Base-by-base conservation (phyloP, 208 protist genomes). In the Trypanosoma conorhini region DNA sequence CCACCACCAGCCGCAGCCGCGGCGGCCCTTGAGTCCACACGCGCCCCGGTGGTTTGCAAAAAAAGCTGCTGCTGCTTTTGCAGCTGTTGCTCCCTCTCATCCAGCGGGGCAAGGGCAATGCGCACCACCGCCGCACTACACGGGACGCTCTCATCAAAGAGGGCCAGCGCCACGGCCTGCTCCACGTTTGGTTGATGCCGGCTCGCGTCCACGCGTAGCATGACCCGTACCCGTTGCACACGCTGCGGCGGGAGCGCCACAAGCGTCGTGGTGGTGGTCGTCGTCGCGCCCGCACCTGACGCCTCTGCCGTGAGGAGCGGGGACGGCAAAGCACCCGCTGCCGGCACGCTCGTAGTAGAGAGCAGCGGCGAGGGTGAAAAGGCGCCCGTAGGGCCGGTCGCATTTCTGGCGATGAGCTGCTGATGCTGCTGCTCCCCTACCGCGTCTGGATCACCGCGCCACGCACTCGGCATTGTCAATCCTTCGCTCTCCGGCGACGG, bases 141-240 rank as follows among this genome's bases (percentile, higher is more conserved):
- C 3, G 85, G 71, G n/a, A 91, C 82, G 61, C 79, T 85, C 52
- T 93, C 80, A 72, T 96, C 91, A 59, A 92, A 77, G 5, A 92
- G 72, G 7, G 77, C 85, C 9, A 96, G 54, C 19, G 77, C 81
- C 44, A 93, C 77, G 17, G 66, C 76, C 77, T 92, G 80, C 76
- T 96, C 91, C 35, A 92, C 71, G 44, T 70, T 81, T 10, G 82
- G 64, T 55, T 50, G 59, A 66, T 54, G 59, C 40, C 35, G 66
- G 7, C 35, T 33, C 10, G 46, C 22, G 7, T 68, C 66, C 10
- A 68, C 51, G 30, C 50, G 51, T n/a, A 77, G 24, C 30, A 67
- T n/a, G 8, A 77, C 60, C 33, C 46, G 72, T 33, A 72, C 50
- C 10, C 65, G 72, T 26, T 24, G 31, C 33, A 5, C 21, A 38